These are phyloP conservation scores for Daldinia sp. DNA, from an alignment of 2,329 filamentous ascomycete species.

Conservation along the genomic window DNA sequence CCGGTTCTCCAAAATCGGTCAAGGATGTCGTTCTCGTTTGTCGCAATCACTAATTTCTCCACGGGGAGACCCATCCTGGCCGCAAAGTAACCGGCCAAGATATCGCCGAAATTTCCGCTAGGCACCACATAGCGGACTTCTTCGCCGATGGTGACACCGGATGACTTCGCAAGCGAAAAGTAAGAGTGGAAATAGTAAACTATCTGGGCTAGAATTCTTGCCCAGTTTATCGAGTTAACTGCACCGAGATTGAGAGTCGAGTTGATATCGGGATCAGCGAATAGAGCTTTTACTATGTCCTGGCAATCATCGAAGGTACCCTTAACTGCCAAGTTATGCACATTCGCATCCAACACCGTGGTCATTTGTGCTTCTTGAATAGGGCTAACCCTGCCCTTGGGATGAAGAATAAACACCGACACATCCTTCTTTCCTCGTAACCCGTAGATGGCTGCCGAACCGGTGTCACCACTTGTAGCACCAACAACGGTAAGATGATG, in stretches of 20 bases:
- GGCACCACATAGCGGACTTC: constrained; percentile 88
- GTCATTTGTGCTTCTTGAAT: constrained; percentile 99
- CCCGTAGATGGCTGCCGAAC: constrained; percentile 95
- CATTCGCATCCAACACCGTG: constrained; percentile 86
- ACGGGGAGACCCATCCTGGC: constrained; percentile 87
- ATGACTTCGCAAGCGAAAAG: constrained; percentile 75
- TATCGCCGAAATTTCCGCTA: constrained; percentile 93
- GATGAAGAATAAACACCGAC: constrained; percentile 93
- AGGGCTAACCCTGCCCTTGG: constrained; percentile 87
- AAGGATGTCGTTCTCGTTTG: constrained; percentile 97
- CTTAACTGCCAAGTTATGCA: constrained; percentile 88
- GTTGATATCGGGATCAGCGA: constrained; percentile 87
- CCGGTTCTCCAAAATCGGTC: constrained; percentile 94
- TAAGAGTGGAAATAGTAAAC: constrained; percentile 98
- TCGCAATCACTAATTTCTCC: constrained; percentile 89
- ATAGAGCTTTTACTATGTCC: constrained; percentile 94
- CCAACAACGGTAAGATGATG: constrained; percentile 88
- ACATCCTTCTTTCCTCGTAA: constrained; percentile 96
- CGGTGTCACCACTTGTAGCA: constrained; percentile 88
- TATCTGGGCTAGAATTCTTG: constrained; percentile 93
- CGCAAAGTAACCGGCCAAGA: constrained; percentile 92
- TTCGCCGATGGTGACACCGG: constrained; percentile 69
- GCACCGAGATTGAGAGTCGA: constrained; percentile 83
- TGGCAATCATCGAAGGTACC: constrained; percentile 98
- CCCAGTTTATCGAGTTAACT: constrained; percentile 97